Evolutionary conservation across 2,329 filamentous ascomycete genomes (phyloP).

Genomic region (Didymella sp.): DNA sequence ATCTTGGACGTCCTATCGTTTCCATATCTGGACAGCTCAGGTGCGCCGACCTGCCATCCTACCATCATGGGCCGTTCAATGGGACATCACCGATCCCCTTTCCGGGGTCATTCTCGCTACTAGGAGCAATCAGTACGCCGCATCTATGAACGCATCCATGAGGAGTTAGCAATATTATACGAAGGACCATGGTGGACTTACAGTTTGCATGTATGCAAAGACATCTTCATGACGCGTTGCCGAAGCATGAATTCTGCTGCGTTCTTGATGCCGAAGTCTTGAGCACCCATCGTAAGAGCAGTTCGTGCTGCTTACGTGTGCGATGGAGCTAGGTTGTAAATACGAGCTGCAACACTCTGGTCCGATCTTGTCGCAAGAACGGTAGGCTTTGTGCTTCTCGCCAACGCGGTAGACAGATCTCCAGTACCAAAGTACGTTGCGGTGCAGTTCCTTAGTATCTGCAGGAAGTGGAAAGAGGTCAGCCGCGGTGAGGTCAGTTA

Average conservation of each 20-base stretch:
- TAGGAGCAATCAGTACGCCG: background rate
- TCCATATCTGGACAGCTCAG: background rate
- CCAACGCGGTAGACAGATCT: background rate
- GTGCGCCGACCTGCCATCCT: background rate
- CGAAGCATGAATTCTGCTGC: background rate
- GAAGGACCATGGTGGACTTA: background rate
- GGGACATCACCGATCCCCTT: background rate
- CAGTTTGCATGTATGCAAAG: background rate
- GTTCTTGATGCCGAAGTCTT: constrained; percentile 1
- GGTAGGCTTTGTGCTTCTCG: too few relatives aligned
- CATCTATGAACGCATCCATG: background rate
- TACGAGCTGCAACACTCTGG: too few relatives aligned
- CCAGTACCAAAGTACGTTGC: background rate
- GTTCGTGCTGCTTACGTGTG: too few relatives aligned
- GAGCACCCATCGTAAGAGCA: background rate
- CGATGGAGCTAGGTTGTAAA: too few relatives aligned
- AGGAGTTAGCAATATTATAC: background rate
- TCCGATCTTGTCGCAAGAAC: background rate
- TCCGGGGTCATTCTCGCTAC: background rate
- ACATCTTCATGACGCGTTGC: background rate
- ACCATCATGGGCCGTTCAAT: background rate
- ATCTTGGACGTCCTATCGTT: background rate
- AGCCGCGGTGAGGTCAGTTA: background rate
- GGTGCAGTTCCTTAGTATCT: background rate
- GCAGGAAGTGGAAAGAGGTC: background rate